phyloP scores from a whole-genome alignment of 768 basidiomycete species.

The Termitomyces sp. region DNA sequence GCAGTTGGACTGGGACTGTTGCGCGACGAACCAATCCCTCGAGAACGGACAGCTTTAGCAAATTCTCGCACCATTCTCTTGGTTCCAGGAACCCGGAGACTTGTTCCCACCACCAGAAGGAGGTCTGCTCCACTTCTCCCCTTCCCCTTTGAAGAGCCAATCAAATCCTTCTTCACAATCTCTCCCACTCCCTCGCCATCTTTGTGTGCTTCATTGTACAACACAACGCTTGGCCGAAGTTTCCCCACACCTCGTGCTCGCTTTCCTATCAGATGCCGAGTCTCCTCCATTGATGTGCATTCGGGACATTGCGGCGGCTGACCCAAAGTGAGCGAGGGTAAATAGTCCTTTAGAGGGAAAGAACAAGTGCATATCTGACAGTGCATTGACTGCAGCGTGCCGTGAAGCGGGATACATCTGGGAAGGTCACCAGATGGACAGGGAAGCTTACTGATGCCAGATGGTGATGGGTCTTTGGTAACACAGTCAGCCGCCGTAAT shows the following conservation, averaged over 20 bases:
- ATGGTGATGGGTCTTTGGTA: constrained; percentile 12
- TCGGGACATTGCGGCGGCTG: constrained; percentile 72
- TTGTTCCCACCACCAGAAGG: constrained; percentile 86
- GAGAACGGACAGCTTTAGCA: constrained; percentile 65
- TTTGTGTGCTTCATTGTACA: constrained; percentile 87
- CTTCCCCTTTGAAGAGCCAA: constrained; percentile 63
- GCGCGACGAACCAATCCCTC: constrained; percentile 30
- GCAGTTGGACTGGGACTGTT: constrained; percentile 37
- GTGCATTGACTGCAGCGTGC: constrained; percentile 72
- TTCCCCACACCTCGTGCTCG: constrained; percentile 75
- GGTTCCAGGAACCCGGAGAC: constrained; percentile 83
- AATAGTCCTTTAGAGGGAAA: constrained; percentile 56
- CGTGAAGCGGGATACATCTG: constrained; percentile 86
- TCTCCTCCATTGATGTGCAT: constrained; percentile 63
- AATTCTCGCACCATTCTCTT: constrained; percentile 89
- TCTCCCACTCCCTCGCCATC: constrained; percentile 86
- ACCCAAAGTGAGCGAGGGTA: constrained; percentile 55
- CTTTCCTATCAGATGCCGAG: constrained; percentile 70
- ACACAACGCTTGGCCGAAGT: constrained; percentile 80
- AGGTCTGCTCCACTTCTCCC: constrained; percentile 74
- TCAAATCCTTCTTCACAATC: constrained; percentile 73
- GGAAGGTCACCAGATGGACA: constrained; percentile 58
- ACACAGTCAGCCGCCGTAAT: constrained; percentile 9
- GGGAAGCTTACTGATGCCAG: constrained; percentile 29
- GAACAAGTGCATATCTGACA: constrained; percentile 79